Percentiles rank a stretch among this genome's conserved stretches.
phyloP scores from a whole-genome alignment of 805 yeast species.

The Ogataea allantospora region DNA sequence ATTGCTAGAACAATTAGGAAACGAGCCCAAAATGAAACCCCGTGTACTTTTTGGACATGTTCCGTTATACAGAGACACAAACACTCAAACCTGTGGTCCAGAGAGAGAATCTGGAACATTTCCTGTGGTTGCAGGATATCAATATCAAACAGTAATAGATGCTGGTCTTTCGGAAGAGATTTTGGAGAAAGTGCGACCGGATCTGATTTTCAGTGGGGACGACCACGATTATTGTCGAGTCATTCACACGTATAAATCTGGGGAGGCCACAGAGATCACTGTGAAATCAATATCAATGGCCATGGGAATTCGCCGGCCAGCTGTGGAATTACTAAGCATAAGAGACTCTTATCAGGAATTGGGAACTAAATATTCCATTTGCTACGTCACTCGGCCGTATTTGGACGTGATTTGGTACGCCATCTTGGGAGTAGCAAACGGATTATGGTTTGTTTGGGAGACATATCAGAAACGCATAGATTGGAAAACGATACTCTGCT shows the following conservation, averaged over 20 bases:
- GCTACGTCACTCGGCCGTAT: slow-evolving; percentile 48
- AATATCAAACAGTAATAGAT: slow-evolving; percentile 88
- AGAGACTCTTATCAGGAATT: slow-evolving; percentile 28
- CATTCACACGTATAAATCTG: slow-evolving; percentile 12
- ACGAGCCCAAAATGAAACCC: slow-evolving; percentile 42
- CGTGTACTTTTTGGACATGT: slow-evolving; percentile 80
- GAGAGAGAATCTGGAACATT: slow-evolving; percentile 68
- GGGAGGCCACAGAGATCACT: slow-evolving; percentile 57
- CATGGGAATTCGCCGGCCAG: slow-evolving; percentile 84
- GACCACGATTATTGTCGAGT: slow-evolving; percentile 87
- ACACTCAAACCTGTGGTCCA: slow-evolving; percentile 68
- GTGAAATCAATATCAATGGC: slow-evolving; percentile 92
- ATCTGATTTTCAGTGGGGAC: slow-evolving; percentile 81
- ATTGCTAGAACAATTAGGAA: slow-evolving; percentile 45
- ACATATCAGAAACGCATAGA: slow-evolving; percentile 4
- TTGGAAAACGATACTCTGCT: background rate
- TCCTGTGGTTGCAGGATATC: slow-evolving; percentile 72
- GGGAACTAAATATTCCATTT: slow-evolving; percentile 38
- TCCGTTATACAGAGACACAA: slow-evolving; percentile 74
- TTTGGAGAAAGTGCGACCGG: slow-evolving; percentile 60
- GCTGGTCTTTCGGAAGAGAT: slow-evolving; percentile 57
- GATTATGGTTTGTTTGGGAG: slow-evolving; percentile 15
- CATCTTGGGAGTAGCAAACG: slow-evolving; percentile 33
- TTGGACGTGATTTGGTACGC: slow-evolving; percentile 39
- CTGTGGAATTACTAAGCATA: slow-evolving; percentile 77